Conservation (phyloP, 441 rosid genomes). For the Adansonia rubrostipa region DNA sequence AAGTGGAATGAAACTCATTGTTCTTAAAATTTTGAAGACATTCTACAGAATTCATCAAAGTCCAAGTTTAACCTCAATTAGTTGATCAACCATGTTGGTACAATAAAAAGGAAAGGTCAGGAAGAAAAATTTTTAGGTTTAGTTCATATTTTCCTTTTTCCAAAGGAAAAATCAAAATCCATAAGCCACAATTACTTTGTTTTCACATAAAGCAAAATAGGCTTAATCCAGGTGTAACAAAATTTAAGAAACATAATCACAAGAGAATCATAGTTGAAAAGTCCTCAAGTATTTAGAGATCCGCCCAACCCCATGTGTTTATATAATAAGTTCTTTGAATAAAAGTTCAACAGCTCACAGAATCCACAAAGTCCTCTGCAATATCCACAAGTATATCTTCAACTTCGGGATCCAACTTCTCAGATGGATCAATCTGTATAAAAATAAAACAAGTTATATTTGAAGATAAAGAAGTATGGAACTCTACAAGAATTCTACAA, state of each 20-base stretch:
- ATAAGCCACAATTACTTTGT: not conserved
- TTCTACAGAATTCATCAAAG: not conserved
- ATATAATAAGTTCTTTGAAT: conserved; percentile 4
- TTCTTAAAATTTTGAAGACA: not conserved
- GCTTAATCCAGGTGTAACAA: not conserved
- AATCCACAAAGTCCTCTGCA: conserved; percentile 92
- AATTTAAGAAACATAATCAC: not conserved
- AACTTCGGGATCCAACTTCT: conserved; percentile 86
- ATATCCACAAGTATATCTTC: conserved; percentile 87
- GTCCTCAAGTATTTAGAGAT: not conserved
- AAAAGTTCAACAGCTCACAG: conserved; percentile 55
- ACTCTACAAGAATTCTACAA: not conserved
- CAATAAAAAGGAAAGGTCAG: not conserved
- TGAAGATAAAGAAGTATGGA: conserved; percentile 13
- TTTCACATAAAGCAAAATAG: conserved; percentile 2
- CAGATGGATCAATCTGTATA: conserved; percentile 83
- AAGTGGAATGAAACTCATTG: not conserved
- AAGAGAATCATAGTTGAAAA: not conserved
- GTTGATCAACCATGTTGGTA: not conserved
- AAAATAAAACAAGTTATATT: conserved; percentile 17
- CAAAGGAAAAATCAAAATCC: not conserved
- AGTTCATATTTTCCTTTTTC: not conserved
- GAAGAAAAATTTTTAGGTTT: not conserved
- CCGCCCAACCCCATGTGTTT: no score
- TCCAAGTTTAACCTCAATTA: conserved; percentile 6